Evolutionary conservation across 2,329 filamentous ascomycete genomes (phyloP), one percentile per base, ranked within the genome.

Genomic region (Talaromyces piceae): DNA sequence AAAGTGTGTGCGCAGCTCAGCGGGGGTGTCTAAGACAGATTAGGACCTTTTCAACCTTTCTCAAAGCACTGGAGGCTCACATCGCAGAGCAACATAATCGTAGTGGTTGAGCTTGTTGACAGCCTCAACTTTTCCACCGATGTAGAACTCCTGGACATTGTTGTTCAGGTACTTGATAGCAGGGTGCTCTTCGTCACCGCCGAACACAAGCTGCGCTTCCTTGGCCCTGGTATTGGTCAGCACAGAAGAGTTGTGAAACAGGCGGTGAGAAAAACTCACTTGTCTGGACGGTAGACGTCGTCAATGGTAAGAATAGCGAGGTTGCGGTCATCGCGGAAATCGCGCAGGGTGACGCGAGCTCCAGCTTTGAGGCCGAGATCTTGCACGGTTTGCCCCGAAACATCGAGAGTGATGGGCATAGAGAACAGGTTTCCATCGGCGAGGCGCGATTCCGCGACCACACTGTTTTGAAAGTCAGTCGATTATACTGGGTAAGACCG

Each of bases 31-130:
- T 90, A 45, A 20, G 20, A 33, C 9, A 13, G 47, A 25, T 59
- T 53, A 64, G 59, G 27, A 37, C 20, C 33, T 7, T n/a, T 9
- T 8, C 9, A 37, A 8, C 20, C 33, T 7, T 18, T 37, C 2
- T 2, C 3, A 9, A 9, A 20, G 3, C n/a, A 26, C 12, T 18
- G 25, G 26, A n/a, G 48, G 71, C 85, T 72, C 79, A 88, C 87
- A 97, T 77, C 93, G 84, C 54, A 97, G 82, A 65, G 88, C 93
- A 61, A 97, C 88, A 77, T 97, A 97, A 77, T 98, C 93, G 77
- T 98, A 98, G 80, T 98, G 93, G 77, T 94, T 90, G 55, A 95
- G 81, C 61, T 89, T 87, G 80, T 91, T 91, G 69, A 98, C 84
- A 56, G 93, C 93, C 69, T 97, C 88, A 58, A 98, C 76, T 82